Evolutionary conservation across 495 filamentous ascomycete species (phyloP), one percentile per base, ranked within the genome.

Genomic region (Penicillium ochrochloron): DNA sequence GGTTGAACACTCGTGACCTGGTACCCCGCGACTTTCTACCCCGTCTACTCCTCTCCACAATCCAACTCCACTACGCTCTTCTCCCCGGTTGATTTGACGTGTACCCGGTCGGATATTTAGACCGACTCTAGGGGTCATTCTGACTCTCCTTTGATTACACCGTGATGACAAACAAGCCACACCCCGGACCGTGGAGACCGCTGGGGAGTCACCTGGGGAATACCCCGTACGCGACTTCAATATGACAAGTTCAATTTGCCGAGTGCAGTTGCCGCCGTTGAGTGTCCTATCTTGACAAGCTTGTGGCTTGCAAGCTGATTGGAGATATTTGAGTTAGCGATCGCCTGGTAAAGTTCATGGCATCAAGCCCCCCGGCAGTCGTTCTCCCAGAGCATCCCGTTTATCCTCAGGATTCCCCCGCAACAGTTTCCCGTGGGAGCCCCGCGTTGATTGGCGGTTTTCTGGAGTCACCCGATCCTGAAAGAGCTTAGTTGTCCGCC

Each of bases 251-350:
- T 52, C 25, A 52, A 52, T 14, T 11, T 52, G 48, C 48, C 48
- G 48, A 52, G 12, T n/a, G 6, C 48, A 52, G 5, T 2, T 52
- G 48, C 48, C 48, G 48, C 48, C 25, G 14, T 52, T 52, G 23
- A 29, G 48, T 23, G 7, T 4, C 10, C 44, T 48, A 19, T 48
- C 44, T 23, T 8, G 21, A n/a, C 7, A 31, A 27, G 25, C 23
- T 31, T 21, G 48, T 52, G 48, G 48, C 25, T 52, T 52, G 12
- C 14, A 29, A 15, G 25, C 12, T 52, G 48, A 52, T 52, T 52
- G 48, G 48, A 52, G 48, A 15, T 25, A 52, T 15, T 52, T 31
- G 48, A 52, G 48, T 52, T 31, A 52, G 48, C 48, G 11, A 52
- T 52, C 25, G 48, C 48, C 48, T 9, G 48, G 15, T 52, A 31